Base-by-base conservation (phyloP, 208 protist genomes). In the Trypanosoma avium region DNA sequence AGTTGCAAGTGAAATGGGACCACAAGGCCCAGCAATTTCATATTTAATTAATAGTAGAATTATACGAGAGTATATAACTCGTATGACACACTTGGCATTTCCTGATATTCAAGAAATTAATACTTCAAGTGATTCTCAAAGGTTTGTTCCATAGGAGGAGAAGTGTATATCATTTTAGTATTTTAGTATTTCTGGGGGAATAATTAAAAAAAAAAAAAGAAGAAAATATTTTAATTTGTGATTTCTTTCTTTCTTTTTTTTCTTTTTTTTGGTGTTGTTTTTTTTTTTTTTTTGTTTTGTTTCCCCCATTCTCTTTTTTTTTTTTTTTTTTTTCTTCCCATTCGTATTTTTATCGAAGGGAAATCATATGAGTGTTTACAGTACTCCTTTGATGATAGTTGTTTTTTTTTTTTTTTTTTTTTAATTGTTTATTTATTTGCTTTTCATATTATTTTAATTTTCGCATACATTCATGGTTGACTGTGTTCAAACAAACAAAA, bases 51-150 rank as follows among this genome's bases (percentile, higher is more conserved):
- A 70, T 47, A 88, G 80, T 56, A 62, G 59, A 55, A 54, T 57
- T 3, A 61, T 92, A 7, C 47, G 50, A 27, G 65, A 73, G 32
- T 92, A 88, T 61, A 59, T 87, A 38, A 55, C 77, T 9, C 81
- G 81, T 43, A 75, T 92, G 52, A 76, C 64, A 27, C 33, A 59
- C 38, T 17, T 79, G 13, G 79, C 80, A 17, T 92, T 92, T 56
- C 85, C 81, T 1, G 81, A 88, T 65, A 70, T 86, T 26, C 61
- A 75, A 26, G 56, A 77, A 33, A 62, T 90, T 26, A 58, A 67
- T 56, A 77, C 66, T 0, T 63, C 66, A 29, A 64, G 69, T 45
- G 67, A 77, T 32, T 76, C 75, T 8, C 84, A 86, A 40, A 75
- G 64, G 33, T 90, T 77, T 58, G 79, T 79, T 47, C 78, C 81